Conservation (phyloP, 192 early-diverging fungal genomes). For the Linnemannia hyalina region DNA sequence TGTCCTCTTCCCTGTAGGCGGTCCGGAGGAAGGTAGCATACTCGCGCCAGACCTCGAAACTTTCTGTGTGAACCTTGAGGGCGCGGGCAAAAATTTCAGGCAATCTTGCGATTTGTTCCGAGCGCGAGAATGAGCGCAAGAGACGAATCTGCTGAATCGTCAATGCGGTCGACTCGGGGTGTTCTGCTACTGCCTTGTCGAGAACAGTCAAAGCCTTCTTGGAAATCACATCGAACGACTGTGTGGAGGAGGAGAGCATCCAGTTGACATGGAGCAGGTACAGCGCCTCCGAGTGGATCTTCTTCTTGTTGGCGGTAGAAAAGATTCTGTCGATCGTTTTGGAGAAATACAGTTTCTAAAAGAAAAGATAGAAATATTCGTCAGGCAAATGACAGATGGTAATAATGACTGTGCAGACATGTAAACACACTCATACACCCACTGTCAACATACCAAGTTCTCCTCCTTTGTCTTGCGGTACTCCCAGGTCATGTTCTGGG, state of each 20-base stretch:
- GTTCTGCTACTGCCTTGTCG: constrained; percentile 59
- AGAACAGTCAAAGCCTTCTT: constrained; percentile 54
- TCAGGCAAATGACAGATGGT: neutral
- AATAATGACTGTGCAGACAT: neutral
- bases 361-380: neutral
- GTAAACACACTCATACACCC: neutral
- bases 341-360: constrained; percentile 68
- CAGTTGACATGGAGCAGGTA: constrained; percentile 68
- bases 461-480: constrained; percentile 59
- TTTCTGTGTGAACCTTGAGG: constrained; percentile 54
- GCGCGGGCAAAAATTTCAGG: constrained; percentile 57
- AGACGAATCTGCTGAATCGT: constrained; percentile 42
- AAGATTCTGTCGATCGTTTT: constrained; percentile 68
- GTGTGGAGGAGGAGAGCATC: constrained; percentile 46
- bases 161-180: constrained; percentile 25
- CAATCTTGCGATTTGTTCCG: constrained; percentile 41
- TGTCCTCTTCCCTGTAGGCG: constrained; percentile 56
- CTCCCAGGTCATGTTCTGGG: constrained; percentile 70
- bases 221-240: constrained; percentile 51
- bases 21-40: constrained; percentile 59
- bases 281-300: constrained; percentile 59
- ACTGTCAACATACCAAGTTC: constrained; percentile 59
- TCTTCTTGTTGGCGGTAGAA: constrained; percentile 60
- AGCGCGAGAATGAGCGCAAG: constrained; percentile 24
- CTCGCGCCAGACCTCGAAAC: constrained; percentile 62